Percentiles rank a stretch among this genome's conserved stretches.
Conservation (phyloP, 306 rosid species). For the Fagus sylvatica region DNA sequence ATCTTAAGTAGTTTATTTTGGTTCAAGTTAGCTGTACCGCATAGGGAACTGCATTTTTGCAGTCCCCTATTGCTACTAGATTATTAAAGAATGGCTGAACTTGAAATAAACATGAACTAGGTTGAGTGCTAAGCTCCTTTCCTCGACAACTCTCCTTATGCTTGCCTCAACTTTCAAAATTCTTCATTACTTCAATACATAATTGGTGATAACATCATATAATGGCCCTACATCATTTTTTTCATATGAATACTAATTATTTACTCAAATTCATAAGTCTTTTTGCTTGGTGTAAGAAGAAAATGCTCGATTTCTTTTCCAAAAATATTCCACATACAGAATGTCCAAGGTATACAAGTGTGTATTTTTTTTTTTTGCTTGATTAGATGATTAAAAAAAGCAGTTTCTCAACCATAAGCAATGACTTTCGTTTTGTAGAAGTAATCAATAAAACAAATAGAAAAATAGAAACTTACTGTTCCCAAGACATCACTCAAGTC, state of each 20-base stretch:
- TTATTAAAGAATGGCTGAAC: not conserved
- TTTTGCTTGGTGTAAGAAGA: not conserved
- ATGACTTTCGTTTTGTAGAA: not conserved
- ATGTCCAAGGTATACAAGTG: not conserved
- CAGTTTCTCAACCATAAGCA: not conserved
- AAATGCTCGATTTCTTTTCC: not conserved
- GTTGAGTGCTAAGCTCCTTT: not conserved
- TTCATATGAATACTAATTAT: not conserved
- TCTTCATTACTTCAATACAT: not conserved
- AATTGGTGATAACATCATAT: not conserved
- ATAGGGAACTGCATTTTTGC: not conserved
- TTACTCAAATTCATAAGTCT: not conserved
- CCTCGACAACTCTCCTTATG: not conserved
- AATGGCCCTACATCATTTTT: not conserved
- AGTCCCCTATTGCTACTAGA: not conserved
- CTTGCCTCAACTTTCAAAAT: constrained; percentile 5
- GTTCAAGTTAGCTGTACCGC: not conserved
- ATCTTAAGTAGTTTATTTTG: not conserved
- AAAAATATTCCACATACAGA: not conserved
- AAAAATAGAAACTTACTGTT: constrained; percentile 79
- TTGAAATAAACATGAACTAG: not conserved
- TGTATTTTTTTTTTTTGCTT: not conserved
- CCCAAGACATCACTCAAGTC: constrained; percentile 91
- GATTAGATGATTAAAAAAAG: not conserved
- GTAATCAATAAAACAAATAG: constrained; percentile 21